Conservation (phyloP, 768 basidiomycete genomes). For the Tubosaeta sp. region DNA sequence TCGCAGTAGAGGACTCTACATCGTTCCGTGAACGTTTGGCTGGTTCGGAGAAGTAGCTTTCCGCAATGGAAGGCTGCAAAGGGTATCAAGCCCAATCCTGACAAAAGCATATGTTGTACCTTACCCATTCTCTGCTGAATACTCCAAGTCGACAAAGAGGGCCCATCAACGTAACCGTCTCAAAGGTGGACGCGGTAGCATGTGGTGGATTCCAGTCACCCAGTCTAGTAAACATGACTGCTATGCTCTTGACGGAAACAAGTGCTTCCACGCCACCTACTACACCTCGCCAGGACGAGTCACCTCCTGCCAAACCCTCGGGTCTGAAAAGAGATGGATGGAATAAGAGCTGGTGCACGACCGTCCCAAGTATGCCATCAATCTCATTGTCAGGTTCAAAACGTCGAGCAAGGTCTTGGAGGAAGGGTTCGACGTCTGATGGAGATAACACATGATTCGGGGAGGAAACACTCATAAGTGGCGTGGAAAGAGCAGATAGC, state of each 20-base stretch:
- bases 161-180: slow-evolving; percentile 69
- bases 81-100: not conserved
- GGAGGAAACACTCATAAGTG: slow-evolving; percentile 49
- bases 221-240: slow-evolving; percentile 72
- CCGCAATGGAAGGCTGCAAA: slow-evolving; percentile 65
- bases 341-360: slow-evolving; percentile 57
- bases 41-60: slow-evolving; percentile 82
- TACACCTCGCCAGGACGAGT: slow-evolving; percentile 83
- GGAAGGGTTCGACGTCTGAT: slow-evolving; percentile 71
- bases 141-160: slow-evolving; percentile 81
- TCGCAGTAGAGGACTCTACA: slow-evolving; percentile 77
- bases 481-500: slow-evolving; percentile 62
- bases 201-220: slow-evolving; percentile 65
- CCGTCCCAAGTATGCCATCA: slow-evolving; percentile 72
- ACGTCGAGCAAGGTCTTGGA: slow-evolving; percentile 77
- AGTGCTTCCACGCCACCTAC: slow-evolving; percentile 78
- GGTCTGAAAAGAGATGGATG: slow-evolving; percentile 60
- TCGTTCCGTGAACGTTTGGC: slow-evolving; percentile 71
- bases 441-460: slow-evolving; percentile 52
- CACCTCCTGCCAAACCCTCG: slow-evolving; percentile 69
- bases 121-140: slow-evolving; percentile 87
- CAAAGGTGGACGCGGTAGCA: slow-evolving; percentile 59
- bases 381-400: slow-evolving; percentile 81
- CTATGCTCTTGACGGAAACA: slow-evolving; percentile 78
- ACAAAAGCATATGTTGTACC: slow-evolving; percentile 7